These are phyloP conservation scores for Dacryopinax spathularia DNA, from an alignment of 768 basidiomycete genomes.

Conservation along the genomic window DNA sequence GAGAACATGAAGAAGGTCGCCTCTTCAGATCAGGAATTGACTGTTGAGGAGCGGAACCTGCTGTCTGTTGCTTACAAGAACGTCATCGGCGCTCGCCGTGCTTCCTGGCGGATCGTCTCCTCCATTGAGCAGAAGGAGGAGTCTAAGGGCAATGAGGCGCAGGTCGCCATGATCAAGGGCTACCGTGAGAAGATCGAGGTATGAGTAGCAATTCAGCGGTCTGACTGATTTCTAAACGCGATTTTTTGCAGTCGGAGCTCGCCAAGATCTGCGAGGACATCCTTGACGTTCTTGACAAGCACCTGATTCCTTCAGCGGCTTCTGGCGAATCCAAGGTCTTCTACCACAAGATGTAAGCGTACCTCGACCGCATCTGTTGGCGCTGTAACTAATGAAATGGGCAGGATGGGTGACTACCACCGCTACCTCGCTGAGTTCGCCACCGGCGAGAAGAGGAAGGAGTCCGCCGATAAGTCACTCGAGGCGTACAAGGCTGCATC, in stretches of 20 bases:
- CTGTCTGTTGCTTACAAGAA: slow-evolving; percentile 99
- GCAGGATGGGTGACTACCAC: slow-evolving; percentile 98
- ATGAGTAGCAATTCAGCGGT: not conserved
- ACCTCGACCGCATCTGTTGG: slow-evolving; percentile 3
- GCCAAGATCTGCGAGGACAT: slow-evolving; percentile 99
- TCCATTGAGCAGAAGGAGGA: slow-evolving; percentile 99
- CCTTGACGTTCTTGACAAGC: slow-evolving; percentile 91
- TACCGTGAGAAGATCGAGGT: slow-evolving; percentile 95
- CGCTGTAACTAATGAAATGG: slow-evolving; percentile 6
- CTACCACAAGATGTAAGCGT: slow-evolving; percentile 93
- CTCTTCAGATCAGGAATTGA: slow-evolving; percentile 93
- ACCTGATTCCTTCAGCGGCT: slow-evolving; percentile 91
- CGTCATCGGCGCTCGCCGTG: slow-evolving; percentile 94
- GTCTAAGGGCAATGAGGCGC: slow-evolving; percentile 91
- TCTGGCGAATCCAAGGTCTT: slow-evolving; percentile 97
- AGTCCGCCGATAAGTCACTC: slow-evolving; percentile 91
- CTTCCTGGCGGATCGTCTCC: slow-evolving; percentile 95
- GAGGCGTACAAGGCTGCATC: slow-evolving; percentile 97
- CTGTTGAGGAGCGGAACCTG: slow-evolving; percentile 95
- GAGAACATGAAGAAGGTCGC: slow-evolving; percentile 99
- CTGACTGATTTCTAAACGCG: not conserved
- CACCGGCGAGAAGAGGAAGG: slow-evolving; percentile 93
- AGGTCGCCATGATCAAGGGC: slow-evolving; percentile 93
- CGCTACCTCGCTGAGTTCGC: slow-evolving; percentile 98
- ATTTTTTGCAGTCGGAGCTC: slow-evolving; percentile 41